Conservation (phyloP, 140 eudicot species). For the Senecio squalidus region DNA sequence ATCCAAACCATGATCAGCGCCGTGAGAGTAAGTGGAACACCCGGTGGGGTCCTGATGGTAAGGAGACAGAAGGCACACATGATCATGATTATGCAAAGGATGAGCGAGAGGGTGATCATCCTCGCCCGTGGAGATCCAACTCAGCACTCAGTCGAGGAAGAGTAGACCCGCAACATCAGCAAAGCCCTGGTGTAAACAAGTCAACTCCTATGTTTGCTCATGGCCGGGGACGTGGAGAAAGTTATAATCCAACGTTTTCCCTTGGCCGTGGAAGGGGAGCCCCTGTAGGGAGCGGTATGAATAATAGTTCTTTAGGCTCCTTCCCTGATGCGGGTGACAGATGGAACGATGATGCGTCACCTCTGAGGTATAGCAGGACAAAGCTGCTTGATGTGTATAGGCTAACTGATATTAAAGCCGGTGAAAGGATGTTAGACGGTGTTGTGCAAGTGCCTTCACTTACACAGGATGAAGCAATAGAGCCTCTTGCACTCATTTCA, state of each 20-base stretch:
- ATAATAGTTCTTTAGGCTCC: constrained; percentile 28
- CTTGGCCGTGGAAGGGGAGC: constrained; percentile 58
- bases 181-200: constrained; percentile 47
- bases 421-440: constrained; percentile 37
- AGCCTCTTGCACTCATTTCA: constrained; percentile 73
- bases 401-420: constrained; percentile 46
- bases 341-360: constrained; percentile 36
- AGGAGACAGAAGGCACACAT: constrained; percentile 44
- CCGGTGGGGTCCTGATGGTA: constrained; percentile 83
- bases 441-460: constrained; percentile 59
- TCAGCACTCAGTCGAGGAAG: constrained; percentile 61
- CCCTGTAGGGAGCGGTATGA: constrained; percentile 32
- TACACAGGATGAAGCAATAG: constrained; percentile 71
- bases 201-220: constrained; percentile 42
- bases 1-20: constrained; percentile 57
- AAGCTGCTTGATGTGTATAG: constrained; percentile 81
- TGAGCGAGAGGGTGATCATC: constrained; percentile 69
- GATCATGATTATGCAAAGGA: constrained; percentile 56
- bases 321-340: constrained; percentile 44
- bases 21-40: constrained; percentile 94
- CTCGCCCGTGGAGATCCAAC: constrained; percentile 83
- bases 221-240: constrained; percentile 81
- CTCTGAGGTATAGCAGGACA: constrained; percentile 60
- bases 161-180: constrained; percentile 56
- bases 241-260: constrained; percentile 38